Conservation (phyloP, 805 yeast species). For the Candida glaebosa region DNA sequence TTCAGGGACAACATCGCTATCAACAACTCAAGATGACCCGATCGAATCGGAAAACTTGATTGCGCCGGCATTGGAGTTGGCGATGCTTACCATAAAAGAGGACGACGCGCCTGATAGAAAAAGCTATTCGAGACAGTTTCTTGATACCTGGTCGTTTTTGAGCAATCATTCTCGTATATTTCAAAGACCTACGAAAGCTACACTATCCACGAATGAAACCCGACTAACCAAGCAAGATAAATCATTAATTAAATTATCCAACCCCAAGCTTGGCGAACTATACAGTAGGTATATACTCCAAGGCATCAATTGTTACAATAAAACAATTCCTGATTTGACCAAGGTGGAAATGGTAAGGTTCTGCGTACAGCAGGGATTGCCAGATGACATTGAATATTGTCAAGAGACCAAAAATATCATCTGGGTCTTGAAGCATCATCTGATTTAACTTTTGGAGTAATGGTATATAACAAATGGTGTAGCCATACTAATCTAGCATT, state of each 20-base stretch:
- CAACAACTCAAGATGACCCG: conserved; percentile 5
- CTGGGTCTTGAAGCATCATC: conserved; percentile 23
- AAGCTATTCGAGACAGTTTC: conserved; percentile 46
- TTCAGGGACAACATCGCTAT: conserved; percentile 11
- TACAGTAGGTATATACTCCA: conserved; percentile 28
- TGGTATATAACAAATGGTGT: conserved; percentile 1
- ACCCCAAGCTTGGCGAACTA: conserved; percentile 18
- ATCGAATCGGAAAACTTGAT: conserved; percentile 13
- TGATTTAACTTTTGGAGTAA: neutral
- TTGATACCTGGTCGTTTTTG: conserved; percentile 42
- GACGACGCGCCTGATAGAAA: conserved; percentile 32
- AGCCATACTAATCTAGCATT: conserved; percentile 11
- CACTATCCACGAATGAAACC: neutral
- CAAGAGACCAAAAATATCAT: conserved; percentile 24
- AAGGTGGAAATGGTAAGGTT: conserved; percentile 34
- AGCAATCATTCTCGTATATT: conserved; percentile 6
- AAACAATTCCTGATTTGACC: conserved; percentile 35
- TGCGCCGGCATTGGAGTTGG: conserved; percentile 26
- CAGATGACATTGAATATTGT: conserved; percentile 14
- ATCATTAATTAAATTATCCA: conserved; percentile 14
- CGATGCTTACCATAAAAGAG: conserved; percentile 21
- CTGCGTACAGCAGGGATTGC: conserved; percentile 26
- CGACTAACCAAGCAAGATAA: conserved; percentile 5
- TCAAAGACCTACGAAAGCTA: conserved; percentile 1
- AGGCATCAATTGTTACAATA: conserved; percentile 38